Percentiles rank a stretch among this genome's conserved stretches.
These are phyloP conservation scores for Fraxinus excelsior DNA, from an alignment of 257 asterid genomes.

Conservation along the genomic window DNA sequence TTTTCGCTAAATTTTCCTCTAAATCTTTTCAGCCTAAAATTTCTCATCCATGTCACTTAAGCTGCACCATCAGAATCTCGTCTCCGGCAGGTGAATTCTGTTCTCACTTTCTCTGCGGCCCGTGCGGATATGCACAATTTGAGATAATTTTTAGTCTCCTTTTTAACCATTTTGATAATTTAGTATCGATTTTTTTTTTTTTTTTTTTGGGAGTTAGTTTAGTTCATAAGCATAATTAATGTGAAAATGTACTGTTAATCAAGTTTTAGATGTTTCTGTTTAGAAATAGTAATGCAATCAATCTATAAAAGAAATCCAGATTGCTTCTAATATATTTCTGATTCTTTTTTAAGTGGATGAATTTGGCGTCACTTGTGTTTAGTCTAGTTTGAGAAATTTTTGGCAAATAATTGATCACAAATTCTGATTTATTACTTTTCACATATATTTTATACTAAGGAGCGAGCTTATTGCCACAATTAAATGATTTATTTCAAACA, in stretches of 20 bases:
- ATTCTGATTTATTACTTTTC: background rate
- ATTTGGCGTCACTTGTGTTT: constrained; percentile 9
- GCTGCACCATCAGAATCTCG: constrained; percentile 53
- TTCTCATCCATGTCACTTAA: constrained; percentile 53
- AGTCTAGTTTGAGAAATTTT: no score
- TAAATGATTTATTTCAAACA: no score
- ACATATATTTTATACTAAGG: background rate
- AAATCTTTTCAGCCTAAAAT: constrained; percentile 15
- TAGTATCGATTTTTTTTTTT: no score
- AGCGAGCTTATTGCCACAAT: background rate
- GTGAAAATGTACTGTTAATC: background rate
- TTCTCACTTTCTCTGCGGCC: no score
- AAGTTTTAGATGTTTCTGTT: background rate
- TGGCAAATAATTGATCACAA: no score
- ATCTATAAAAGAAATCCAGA: background rate
- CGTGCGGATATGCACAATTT: no score
- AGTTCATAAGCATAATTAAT: constrained; percentile 2
- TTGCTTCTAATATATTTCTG: background rate
- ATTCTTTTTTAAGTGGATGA: background rate
- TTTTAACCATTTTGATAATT: no score
- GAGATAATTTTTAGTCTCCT: no score
- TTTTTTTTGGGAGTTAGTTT: no score
- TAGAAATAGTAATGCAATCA: constrained; percentile 17
- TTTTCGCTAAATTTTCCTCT: constrained; percentile 1
- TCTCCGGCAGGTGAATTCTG: constrained; percentile 42